Conservation (phyloP, 73 alveolate genomes). For the Blepharisma stoltei region DNA sequence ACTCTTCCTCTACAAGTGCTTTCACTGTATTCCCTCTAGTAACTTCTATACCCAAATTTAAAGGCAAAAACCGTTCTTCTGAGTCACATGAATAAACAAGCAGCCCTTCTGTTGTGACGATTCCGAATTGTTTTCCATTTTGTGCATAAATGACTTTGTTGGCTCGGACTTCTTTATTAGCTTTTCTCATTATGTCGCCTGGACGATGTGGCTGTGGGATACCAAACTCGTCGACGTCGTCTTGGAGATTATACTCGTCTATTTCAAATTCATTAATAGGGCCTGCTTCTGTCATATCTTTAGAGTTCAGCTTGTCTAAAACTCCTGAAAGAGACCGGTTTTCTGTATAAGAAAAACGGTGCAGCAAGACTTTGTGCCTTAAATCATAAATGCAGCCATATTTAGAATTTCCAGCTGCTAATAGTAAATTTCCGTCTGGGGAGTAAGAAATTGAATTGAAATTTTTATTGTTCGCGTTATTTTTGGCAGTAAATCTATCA, state of each 20-base stretch:
- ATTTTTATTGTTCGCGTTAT: constrained; percentile 68
- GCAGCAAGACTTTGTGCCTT: constrained; percentile 66
- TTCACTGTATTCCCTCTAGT: background rate
- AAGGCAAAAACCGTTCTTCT: background rate
- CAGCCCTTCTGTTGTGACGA: constrained; percentile 6
- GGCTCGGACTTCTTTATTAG: background rate
- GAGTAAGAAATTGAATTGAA: constrained; percentile 70
- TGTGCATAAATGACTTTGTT: background rate
- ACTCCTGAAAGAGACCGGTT: constrained; percentile 86
- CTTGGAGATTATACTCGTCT: constrained; percentile 58
- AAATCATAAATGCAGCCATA: constrained; percentile 82
- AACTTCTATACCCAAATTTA: background rate
- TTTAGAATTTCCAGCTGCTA: constrained; percentile 89
- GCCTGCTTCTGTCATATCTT: constrained; percentile 57
- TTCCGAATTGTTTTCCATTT: background rate
- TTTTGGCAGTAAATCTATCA: constrained; percentile 72
- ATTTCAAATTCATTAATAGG: constrained; percentile 61
- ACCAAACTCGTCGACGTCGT: constrained; percentile 62
- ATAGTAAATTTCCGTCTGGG: constrained; percentile 71
- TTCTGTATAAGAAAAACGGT: constrained; percentile 68
- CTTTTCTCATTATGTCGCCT: constrained; percentile 9
- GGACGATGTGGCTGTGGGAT: constrained; percentile 52
- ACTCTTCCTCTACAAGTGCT: background rate
- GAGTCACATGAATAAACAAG: constrained; percentile 5
- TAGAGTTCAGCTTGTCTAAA: constrained; percentile 75